Evolutionary conservation across 768 basidiomycete species (phyloP), one percentile per base, ranked within the genome.

Genomic region (Rhodotorula babjevae): DNA sequence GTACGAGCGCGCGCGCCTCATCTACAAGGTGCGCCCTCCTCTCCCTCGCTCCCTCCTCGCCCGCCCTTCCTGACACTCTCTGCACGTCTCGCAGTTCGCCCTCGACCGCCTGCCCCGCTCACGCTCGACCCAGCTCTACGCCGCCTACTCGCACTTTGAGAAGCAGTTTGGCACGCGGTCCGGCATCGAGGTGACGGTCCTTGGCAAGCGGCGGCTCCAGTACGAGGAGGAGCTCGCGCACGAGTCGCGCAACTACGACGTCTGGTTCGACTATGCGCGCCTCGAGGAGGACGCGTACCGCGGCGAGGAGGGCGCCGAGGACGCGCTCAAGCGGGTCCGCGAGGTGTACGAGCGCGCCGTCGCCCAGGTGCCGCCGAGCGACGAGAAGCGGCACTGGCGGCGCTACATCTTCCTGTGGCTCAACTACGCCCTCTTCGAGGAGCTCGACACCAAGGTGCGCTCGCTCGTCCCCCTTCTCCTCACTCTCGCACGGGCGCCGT

Each of bases 291-390:
- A 88, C 33, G 91, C 93, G 0, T 86, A 87, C 77, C 83, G 86
- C 47, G 88, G 92, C 70, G 84, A 92, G 36, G 86, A 84, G 75
- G 89, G 89, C 23, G 90, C 91, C 63, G 85, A 89, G 57, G 83
- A 84, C 31, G 86, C 88, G 3, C 77, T 84, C 3, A 84, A 83
- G 36, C 85, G 92, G 6, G 89, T 98, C 2, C 84, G 96, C 53
- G 96, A 98, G 80, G 88, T 97, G 27, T 98, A 98, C 76, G 96
- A 99, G 80, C 84, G 94, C 27, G 95, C 94, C 2, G 92, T 98
- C 25, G 89, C 92, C 21, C 92, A 98, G 79, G 90, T 98, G 0
- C 96, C 96, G 21, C 95, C 95, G 11, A 93, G 92, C 8, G 85
- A 84, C 36, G 93, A 97, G 82, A 99, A 99, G 82, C 83, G 94